Evolutionary conservation across 2,329 filamentous ascomycete genomes (phyloP).

Genomic region (Pestalotiopsis sp.): DNA sequence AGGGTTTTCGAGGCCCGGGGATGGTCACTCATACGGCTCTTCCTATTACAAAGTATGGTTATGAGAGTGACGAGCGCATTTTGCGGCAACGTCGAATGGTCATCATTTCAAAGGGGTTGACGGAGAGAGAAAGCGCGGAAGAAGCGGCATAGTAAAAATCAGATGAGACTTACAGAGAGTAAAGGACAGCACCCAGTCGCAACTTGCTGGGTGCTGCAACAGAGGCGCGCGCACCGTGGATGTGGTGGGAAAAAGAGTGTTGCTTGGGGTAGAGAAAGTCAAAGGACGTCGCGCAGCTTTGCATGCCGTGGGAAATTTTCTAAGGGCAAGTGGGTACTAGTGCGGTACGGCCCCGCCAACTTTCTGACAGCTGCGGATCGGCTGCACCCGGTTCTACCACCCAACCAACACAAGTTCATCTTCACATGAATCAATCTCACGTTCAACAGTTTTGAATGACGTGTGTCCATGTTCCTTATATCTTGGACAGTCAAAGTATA

Average conservation of each 20-base stretch:
- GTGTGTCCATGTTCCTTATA: no score
- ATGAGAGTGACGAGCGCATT: constrained; percentile 8
- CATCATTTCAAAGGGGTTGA: constrained; percentile 6
- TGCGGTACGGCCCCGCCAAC: not conserved
- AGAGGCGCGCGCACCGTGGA: not conserved
- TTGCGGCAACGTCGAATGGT: constrained; percentile 10
- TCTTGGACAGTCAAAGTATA: no score
- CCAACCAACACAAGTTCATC: not conserved
- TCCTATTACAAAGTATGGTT: constrained; percentile 13
- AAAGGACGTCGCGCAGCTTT: not conserved
- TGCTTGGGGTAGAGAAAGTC: not conserved
- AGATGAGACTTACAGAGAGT: not conserved
- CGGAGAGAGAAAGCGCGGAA: not conserved
- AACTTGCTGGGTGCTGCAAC: not conserved
- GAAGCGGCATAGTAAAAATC: not conserved
- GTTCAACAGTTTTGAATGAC: no score
- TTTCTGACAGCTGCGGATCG: not conserved
- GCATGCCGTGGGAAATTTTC: not conserved
- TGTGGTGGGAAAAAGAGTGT: not conserved
- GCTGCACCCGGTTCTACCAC: not conserved
- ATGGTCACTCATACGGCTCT: constrained; percentile 15
- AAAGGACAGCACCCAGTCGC: not conserved
- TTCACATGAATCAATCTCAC: no score
- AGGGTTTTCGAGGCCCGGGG: constrained; percentile 17
- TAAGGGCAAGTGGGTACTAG: not conserved